A percentile compares a stretch with the other conserved stretches of the same genome.
These are phyloP conservation scores for Lecanoromycetidae sp. DNA, from an alignment of 2,329 filamentous ascomycete genomes.

Conservation along the genomic window DNA sequence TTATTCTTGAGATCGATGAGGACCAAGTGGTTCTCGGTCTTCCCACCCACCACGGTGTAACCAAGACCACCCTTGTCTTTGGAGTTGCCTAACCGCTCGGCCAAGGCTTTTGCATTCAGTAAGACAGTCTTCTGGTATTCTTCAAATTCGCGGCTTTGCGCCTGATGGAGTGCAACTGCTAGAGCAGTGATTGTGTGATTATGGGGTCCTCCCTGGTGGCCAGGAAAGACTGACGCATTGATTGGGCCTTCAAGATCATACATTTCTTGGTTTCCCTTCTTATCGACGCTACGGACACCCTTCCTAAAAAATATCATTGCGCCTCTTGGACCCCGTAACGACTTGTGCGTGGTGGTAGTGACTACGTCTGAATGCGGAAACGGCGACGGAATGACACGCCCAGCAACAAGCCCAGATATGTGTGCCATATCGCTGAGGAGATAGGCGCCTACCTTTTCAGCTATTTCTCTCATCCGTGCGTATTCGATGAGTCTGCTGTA, in stretches of 20 bases:
- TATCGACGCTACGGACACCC: conserved; percentile 77
- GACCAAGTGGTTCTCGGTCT: conserved; percentile 96
- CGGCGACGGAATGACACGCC: conserved; percentile 83
- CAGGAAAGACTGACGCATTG: conserved; percentile 98
- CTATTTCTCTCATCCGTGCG: conserved; percentile 87
- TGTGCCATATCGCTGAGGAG: conserved; percentile 97
- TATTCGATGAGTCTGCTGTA: conserved; percentile 99
- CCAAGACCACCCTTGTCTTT: conserved; percentile 59
- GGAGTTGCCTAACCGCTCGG: conserved; percentile 57
- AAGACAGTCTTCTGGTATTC: conserved; percentile 88
- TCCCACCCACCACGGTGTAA: conserved; percentile 89
- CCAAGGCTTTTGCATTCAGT: conserved; percentile 83
- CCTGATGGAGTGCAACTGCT: conserved; percentile 89
- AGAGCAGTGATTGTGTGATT: conserved; percentile 99
- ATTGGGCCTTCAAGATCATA: conserved; percentile 94
- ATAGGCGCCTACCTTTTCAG: conserved; percentile 86
- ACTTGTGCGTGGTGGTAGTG: conserved; percentile 98
- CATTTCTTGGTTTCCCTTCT: conserved; percentile 80
- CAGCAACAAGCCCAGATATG: conserved; percentile 90
- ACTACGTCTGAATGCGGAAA: conserved; percentile 91
- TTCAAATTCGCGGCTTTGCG: conserved; percentile 79
- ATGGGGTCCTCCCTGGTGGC: conserved; percentile 95
- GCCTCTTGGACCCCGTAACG: conserved; percentile 87
- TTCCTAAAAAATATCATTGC: conserved; percentile 99
- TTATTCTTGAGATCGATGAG: conserved; percentile 84